A percentile compares a stretch with the other conserved stretches of the same genome.
These are phyloP conservation scores for Discostella stelligera DNA, from an alignment of 352 stramenopile genomes.

Conservation along the genomic window DNA sequence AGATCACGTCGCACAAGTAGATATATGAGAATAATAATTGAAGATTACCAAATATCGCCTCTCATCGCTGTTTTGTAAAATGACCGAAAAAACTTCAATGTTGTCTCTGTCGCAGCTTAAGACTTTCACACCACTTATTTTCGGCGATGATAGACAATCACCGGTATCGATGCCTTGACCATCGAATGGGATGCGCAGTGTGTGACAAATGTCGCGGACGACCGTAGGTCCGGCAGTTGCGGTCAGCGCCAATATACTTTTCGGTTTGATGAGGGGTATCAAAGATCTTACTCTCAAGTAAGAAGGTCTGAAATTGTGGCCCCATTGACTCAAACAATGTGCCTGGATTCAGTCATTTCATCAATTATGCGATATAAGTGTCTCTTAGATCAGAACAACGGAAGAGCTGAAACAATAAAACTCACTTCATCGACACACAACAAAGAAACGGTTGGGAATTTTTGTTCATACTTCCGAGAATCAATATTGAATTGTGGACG, in stretches of 20 bases:
- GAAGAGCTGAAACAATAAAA: constrained; percentile 10
- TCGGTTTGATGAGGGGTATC: constrained; percentile 88
- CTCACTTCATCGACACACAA: constrained; percentile 96
- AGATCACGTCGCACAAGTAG: no score
- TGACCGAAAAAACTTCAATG: constrained; percentile 73
- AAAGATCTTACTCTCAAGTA: constrained; percentile 93
- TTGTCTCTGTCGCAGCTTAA: constrained; percentile 75
- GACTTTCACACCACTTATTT: constrained; percentile 58
- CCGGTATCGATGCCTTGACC: constrained; percentile 5
- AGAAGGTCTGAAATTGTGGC: constrained; percentile 98
- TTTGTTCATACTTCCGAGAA: constrained; percentile 74
- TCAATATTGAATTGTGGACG: constrained; percentile 81
- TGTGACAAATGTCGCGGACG: constrained; percentile 82
- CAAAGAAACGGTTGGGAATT: constrained; percentile 88
- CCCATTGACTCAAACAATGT: constrained; percentile 95
- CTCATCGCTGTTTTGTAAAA: constrained; percentile 67
- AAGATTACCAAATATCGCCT: constrained; percentile 49
- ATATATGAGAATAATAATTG: background rate
- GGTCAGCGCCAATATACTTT: constrained; percentile 89
- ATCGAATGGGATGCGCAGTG: constrained; percentile 70
- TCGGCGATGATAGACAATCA: constrained; percentile 5
- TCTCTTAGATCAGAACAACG: background rate
- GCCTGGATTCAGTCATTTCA: constrained; percentile 57
- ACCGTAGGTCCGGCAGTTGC: constrained; percentile 87
- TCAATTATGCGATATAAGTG: background rate